Evolutionary conservation across 805 yeast genomes (phyloP).

Genomic region (Starmerella cellae): DNA sequence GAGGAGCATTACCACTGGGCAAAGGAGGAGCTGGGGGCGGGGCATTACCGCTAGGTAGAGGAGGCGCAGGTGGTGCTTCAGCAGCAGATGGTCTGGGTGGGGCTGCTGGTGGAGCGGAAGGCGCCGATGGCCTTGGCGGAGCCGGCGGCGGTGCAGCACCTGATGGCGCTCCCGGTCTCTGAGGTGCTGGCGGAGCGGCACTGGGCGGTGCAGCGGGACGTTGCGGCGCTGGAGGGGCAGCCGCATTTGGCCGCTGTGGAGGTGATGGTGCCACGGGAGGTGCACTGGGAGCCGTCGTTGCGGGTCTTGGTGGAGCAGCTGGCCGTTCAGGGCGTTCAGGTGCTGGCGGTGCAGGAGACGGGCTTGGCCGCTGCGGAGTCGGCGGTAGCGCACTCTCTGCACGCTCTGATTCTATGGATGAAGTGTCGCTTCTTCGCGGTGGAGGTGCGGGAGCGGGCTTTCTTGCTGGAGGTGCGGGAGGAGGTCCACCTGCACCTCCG

Average conservation of each 20-base stretch:
- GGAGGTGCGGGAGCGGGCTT: slow-evolving; percentile 17
- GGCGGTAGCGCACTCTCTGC: too few species aligned
- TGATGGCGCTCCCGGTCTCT: neutral
- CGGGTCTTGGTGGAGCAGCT: neutral
- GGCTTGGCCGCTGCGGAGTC: neutral
- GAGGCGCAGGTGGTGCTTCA: slow-evolving; percentile 14
- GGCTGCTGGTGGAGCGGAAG: slow-evolving; percentile 28
- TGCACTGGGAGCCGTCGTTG: neutral
- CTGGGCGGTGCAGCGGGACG: neutral
- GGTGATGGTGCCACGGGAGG: slow-evolving; percentile 15
- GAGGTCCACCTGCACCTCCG: slow-evolving; percentile 24
- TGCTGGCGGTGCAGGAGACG: neutral
- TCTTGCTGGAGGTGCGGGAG: slow-evolving; percentile 25
- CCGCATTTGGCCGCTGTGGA: slow-evolving; percentile 3
- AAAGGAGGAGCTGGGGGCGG: slow-evolving; percentile 25
- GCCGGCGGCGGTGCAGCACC: slow-evolving; percentile 15
- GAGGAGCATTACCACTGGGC: slow-evolving; percentile 16
- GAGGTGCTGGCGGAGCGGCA: too few species aligned
- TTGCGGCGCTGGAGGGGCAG: neutral
- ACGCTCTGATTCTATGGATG: too few species aligned
- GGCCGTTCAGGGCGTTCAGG: neutral
- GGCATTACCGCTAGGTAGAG: slow-evolving; percentile 15
- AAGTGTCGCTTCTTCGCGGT: slow-evolving; percentile 4
- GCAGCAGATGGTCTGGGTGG: slow-evolving; percentile 22
- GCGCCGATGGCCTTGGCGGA: slow-evolving; percentile 20